Conservation (phyloP, 352 stramenopile species). For the Phytophthora pinifolia region DNA sequence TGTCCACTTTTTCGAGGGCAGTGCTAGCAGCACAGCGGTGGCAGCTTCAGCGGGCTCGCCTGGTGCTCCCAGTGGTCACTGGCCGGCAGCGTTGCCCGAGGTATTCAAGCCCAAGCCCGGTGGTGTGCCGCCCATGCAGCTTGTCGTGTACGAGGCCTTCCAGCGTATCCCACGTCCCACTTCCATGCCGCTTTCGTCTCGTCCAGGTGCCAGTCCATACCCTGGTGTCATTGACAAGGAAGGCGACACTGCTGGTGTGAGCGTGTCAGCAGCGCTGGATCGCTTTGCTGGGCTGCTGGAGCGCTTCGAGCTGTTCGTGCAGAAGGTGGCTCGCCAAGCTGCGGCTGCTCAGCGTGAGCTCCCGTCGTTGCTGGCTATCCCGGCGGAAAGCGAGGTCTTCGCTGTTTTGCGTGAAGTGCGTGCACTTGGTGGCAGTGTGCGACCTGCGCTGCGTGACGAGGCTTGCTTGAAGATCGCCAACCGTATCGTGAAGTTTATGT, state of each 20-base stretch:
- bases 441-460: conserved; percentile 84
- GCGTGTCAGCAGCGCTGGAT: conserved; percentile 69
- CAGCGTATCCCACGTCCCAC: conserved; percentile 93
- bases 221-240: conserved; percentile 45
- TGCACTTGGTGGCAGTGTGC: conserved; percentile 71
- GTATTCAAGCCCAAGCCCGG: conserved; percentile 93
- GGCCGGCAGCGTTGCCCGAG: conserved; percentile 88
- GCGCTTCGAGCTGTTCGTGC: conserved; percentile 88
- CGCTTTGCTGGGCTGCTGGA: conserved; percentile 85
- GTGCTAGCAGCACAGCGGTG: conserved; percentile 32
- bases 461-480: conserved; percentile 95
- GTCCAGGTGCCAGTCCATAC: conserved; percentile 36
- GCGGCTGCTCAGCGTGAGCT: conserved; percentile 73
- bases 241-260: conserved; percentile 53
- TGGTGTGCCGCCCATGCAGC: conserved; percentile 92
- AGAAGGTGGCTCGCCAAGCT: conserved; percentile 81
- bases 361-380: conserved; percentile 67
- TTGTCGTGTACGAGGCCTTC: conserved; percentile 98
- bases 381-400: conserved; percentile 84
- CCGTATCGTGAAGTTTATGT: conserved; percentile 97
- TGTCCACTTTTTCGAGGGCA: conserved; percentile 81
- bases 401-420: conserved; percentile 78
- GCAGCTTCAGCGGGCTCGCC: conserved; percentile 36
- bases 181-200: conserved; percentile 79
- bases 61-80: conserved; percentile 46